Conservation (phyloP, 2,329 filamentous ascomycete genomes). For the Rutstroemia sp. region DNA sequence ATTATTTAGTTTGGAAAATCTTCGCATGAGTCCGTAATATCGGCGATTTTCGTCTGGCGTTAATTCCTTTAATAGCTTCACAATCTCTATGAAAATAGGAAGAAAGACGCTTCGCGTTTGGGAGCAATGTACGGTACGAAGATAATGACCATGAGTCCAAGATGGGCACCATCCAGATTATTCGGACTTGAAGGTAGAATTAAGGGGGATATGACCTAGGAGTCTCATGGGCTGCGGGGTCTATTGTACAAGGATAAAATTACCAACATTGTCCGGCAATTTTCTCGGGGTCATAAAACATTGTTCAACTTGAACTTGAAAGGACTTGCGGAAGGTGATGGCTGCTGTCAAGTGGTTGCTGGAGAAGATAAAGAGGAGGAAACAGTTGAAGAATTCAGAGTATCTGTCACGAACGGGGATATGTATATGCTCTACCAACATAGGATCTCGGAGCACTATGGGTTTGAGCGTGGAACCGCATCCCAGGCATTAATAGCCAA, state of each 20-base stretch:
- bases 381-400: too few species aligned
- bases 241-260: neutral
- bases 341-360: too few species aligned
- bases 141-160: neutral
- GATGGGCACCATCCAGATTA: neutral
- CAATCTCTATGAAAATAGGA: neutral
- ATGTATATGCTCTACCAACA: too few species aligned
- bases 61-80: neutral
- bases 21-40: neutral
- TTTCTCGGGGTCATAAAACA: neutral
- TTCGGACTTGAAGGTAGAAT: neutral
- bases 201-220: neutral
- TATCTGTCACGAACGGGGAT: too few species aligned
- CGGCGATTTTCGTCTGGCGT: neutral
- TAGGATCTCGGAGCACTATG: too few species aligned
- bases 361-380: too few species aligned
- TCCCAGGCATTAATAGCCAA: too few species aligned
- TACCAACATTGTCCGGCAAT: neutral
- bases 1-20: neutral
- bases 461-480: too few species aligned
- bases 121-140: neutral
- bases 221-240: neutral
- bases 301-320: neutral
- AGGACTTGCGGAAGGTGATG: too few species aligned
- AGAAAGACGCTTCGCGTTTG: neutral